Conservation (phyloP, 164 flowering plant genomes). For the Nymphaea colorata region DNA sequence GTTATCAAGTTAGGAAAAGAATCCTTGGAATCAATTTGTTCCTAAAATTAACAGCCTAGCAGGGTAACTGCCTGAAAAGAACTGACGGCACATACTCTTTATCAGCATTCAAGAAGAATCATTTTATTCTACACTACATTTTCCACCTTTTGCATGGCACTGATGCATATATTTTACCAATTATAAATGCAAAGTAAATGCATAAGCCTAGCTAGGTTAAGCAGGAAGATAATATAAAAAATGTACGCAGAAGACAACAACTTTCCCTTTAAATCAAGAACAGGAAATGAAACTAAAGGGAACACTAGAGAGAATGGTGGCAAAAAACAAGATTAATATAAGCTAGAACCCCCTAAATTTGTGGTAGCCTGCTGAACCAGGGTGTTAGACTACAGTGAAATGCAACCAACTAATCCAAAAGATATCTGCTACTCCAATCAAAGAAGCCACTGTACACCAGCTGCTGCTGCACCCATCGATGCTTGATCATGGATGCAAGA, state of each 20-base stretch:
- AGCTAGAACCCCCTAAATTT: neutral
- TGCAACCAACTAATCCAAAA: neutral
- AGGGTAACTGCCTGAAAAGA: too few species aligned
- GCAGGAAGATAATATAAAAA: neutral
- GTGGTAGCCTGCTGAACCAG: neutral
- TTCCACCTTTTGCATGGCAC: too few species aligned
- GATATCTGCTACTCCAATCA: too few species aligned
- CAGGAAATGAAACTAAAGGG: neutral
- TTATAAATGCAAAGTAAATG: neutral
- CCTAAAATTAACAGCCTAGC: too few species aligned
- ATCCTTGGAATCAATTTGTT: too few species aligned
- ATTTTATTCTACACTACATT: too few species aligned
- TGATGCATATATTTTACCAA: neutral
- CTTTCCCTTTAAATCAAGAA: neutral
- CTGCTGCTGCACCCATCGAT: neutral
- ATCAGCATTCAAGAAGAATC: too few species aligned
- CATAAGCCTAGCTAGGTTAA: too few species aligned
- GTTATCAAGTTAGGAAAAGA: too few species aligned
- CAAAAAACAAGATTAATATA: neutral
- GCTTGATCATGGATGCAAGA: constrained; percentile 29
- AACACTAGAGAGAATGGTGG: neutral
- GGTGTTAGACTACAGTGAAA: neutral
- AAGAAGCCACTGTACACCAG: neutral
- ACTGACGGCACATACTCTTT: too few species aligned
- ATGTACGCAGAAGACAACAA: neutral